A percentile compares a stretch with the other conserved stretches of the same genome.
Conservation (phyloP, 1,284 basidiomycete genomes). For the Irpex rosettiformis region DNA sequence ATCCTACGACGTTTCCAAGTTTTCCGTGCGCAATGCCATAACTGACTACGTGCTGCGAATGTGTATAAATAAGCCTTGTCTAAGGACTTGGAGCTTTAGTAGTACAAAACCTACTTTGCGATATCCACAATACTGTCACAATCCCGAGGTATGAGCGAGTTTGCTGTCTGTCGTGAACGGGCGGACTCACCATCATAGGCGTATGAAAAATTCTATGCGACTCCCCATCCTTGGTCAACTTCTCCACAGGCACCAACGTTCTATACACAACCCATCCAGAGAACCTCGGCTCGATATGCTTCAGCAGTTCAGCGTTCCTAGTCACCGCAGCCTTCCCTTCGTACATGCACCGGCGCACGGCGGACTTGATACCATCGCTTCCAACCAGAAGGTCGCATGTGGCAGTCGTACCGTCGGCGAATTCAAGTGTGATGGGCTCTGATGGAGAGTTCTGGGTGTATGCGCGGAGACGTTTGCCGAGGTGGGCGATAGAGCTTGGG, state of each 20-base stretch:
- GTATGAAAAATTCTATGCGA: constrained; percentile 15
- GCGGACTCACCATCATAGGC: constrained; percentile 20
- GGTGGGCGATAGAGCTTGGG: constrained; percentile 36
- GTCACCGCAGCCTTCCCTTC: constrained; percentile 16
- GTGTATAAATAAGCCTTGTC: not conserved
- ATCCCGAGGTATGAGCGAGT: not conserved
- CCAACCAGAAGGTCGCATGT: constrained; percentile 45
- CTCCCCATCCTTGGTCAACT: constrained; percentile 1
- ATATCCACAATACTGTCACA: constrained; percentile 23
- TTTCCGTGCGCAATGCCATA: constrained; percentile 24
- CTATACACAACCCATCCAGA: constrained; percentile 34
- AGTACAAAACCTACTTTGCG: constrained; percentile 17
- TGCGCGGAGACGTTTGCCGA: constrained; percentile 32
- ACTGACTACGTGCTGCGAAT: constrained; percentile 22
- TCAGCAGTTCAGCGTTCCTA: constrained; percentile 11
- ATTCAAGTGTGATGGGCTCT: constrained; percentile 22
- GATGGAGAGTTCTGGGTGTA: constrained; percentile 4
- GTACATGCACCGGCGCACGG: constrained; percentile 38
- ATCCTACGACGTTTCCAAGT: constrained; percentile 23
- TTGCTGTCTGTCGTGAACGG: not conserved
- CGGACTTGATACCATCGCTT: constrained; percentile 50
- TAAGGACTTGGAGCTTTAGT: not conserved
- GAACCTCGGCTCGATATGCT: constrained; percentile 31
- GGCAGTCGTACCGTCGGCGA: constrained; percentile 36
- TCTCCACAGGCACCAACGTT: constrained; percentile 31